A percentile compares a stretch with the other conserved stretches of the same genome.
These are phyloP conservation scores for Annulohypoxylon bovei DNA, from an alignment of 495 filamentous ascomycete genomes.

Conservation along the genomic window DNA sequence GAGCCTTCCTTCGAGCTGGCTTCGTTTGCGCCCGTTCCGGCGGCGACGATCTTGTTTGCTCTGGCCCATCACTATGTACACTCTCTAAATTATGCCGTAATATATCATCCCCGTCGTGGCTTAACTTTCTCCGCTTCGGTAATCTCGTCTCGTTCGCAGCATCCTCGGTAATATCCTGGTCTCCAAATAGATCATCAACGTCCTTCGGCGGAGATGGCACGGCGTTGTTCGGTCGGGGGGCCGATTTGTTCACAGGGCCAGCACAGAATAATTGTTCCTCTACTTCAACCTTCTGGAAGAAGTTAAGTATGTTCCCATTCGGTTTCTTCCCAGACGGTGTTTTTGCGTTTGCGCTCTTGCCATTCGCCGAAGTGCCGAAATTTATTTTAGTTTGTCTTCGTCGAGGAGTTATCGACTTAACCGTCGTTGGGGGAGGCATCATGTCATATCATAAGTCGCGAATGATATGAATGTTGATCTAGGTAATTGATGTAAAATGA, in stretches of 20 bases:
- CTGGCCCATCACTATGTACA: neutral
- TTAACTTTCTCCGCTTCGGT: conserved; percentile 45
- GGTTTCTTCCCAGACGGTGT: conserved; percentile 42
- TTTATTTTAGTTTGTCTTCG: conserved; percentile 42
- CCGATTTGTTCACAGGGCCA: conserved; percentile 12
- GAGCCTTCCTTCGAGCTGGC: conserved; percentile 50
- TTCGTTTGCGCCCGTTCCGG: conserved; percentile 17
- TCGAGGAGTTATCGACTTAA: conserved; percentile 37
- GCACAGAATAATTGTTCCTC: conserved; percentile 46
- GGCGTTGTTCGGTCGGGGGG: neutral
- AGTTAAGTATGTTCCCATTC: conserved; percentile 74
- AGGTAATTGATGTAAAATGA: neutral
- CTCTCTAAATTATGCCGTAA: neutral
- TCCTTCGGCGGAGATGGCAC: conserved; percentile 24
- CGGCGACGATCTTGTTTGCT: neutral
- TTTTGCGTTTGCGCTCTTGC: conserved; percentile 29
- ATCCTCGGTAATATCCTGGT: conserved; percentile 27
- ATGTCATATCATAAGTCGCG: conserved; percentile 6
- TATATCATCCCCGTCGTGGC: conserved; percentile 11
- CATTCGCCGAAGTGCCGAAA: conserved; percentile 28
- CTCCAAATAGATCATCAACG: conserved; percentile 39
- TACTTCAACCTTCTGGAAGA: conserved; percentile 51
- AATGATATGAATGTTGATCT: neutral
- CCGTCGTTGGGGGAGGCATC: conserved; percentile 28
- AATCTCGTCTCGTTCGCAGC: conserved; percentile 28